These are phyloP conservation scores for Neurospora sp. DNA, from an alignment of 495 filamentous ascomycete genomes.

Conservation along the genomic window DNA sequence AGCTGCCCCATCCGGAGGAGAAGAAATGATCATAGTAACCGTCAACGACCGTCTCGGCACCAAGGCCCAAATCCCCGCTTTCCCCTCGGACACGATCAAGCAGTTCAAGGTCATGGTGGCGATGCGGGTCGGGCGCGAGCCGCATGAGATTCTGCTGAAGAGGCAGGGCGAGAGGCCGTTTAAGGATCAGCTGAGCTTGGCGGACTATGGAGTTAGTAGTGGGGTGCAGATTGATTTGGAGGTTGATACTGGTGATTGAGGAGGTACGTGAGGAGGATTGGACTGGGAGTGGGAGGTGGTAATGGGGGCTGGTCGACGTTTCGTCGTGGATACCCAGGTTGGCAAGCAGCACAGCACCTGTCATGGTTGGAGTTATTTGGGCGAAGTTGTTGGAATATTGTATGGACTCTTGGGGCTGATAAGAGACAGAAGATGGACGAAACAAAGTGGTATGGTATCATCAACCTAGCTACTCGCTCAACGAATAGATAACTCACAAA, in stretches of 20 bases:
- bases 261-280: background rate
- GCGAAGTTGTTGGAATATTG: background rate
- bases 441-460: background rate
- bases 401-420: background rate
- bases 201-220: conserved; percentile 82
- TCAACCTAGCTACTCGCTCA: background rate
- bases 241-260: conserved; percentile 67
- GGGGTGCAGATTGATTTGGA: conserved; percentile 86
- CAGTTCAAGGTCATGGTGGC: conserved; percentile 88
- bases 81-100: conserved; percentile 69
- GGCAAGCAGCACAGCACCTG: no score
- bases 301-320: no score
- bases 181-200: conserved; percentile 75
- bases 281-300: no score
- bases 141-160: conserved; percentile 85
- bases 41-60: conserved; percentile 89
- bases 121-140: conserved; percentile 72
- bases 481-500: background rate
- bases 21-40: conserved; percentile 84
- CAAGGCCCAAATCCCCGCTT: conserved; percentile 79
- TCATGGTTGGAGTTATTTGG: background rate
- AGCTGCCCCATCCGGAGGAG: conserved; percentile 15
- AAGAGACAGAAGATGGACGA: background rate
- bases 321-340: background rate
- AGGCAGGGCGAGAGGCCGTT: conserved; percentile 85